phyloP scores from a whole-genome alignment of 345 rosid species.

The Brassica napus region Da-Ae NC_063445.1:9342501-9343000 shows the following conservation, averaged over 20 bases:
- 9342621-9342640: conserved; percentile 15
- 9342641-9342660: not conserved
- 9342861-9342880: conserved; percentile 14
- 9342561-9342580: conserved; percentile 35
- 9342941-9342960: conserved; percentile 18
- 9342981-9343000: conserved; percentile 8
- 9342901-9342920: conserved; percentile 19
- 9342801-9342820: conserved; percentile 3
- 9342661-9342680: conserved; percentile 35
- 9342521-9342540: conserved; percentile 16
- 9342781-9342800: conserved; percentile 14
- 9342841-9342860: conserved; percentile 14
- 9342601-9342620: conserved; percentile 28
- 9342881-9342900: conserved; percentile 14
- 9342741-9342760: conserved; percentile 27
- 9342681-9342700: conserved; percentile 15
- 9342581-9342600: conserved; percentile 27
- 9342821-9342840: conserved; percentile 15
- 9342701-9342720: conserved; percentile 32
- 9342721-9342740: conserved; percentile 26
- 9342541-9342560: conserved; percentile 10
- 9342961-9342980: conserved; percentile 20
- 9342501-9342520: conserved; percentile 24
- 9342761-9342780: conserved; percentile 38
- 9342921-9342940: not conserved